Evolutionary conservation across 306 rosid genomes (phyloP), one percentile per base, ranked within the genome.

Genomic region (Fagus sylvatica): DNA sequence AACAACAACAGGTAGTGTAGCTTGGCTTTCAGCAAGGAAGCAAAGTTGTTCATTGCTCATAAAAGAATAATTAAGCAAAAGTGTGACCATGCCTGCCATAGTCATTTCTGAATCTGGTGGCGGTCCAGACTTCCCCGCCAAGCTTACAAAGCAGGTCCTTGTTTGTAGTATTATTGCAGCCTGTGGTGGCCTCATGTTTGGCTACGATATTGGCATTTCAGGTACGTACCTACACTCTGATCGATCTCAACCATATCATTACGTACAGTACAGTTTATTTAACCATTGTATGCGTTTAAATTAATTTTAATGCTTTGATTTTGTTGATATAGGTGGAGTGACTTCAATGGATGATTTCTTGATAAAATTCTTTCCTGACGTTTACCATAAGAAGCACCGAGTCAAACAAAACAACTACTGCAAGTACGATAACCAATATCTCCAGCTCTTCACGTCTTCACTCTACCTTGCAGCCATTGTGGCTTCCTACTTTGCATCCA

Each of bases 181-280:
- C 10, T 71, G 41, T 30, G 88, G 85, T 0, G 88, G 88, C 3
- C 76, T 84, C 33, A 84, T 84, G 80, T 84, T 84, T 30, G 85
- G 88, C 7, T 84, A 84, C 51, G 88, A 84, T 11, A 84, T 84
- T 36, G 88, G 88, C 1, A 80, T 84, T 33, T 84, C 88, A 9
- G 85, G 88, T 68, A 57, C 15, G n/a, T 39, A 28, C 33, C 28
- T 22, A 22, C 28, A 22, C 28, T 22, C 28, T 22, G 28, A 22
- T 22, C 28, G 28, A 22, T 22, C 2, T 3, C 15, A 30, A 59
- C 10, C 34, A 59, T 30, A 10, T 30, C 65, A 16, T 53, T 13
- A 53, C 12, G 32, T 19, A 17, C 28, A 22, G 28, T 22, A 22
- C 28, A 22, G 28, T 22, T 22, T 22, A 22, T 22, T 22, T 22